Conservation (phyloP, 805 yeast genomes). For the Sungouiozyma intestinalis region DNA sequence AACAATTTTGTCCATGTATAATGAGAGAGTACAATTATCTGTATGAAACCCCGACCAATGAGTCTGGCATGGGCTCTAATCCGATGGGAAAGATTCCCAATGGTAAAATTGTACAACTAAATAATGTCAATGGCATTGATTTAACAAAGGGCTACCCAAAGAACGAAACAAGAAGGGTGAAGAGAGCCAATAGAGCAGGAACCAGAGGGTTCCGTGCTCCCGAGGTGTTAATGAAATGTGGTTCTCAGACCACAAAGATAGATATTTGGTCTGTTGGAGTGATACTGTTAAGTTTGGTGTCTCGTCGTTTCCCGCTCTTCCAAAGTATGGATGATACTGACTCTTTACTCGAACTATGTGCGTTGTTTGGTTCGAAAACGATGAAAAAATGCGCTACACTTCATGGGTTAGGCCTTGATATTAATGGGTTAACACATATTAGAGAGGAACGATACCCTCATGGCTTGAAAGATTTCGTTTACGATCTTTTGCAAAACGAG, state of each 20-base stretch:
- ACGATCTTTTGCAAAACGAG: conserved; percentile 21
- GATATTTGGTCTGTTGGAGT: conserved; percentile 94
- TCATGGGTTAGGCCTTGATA: conserved; percentile 83
- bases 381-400: conserved; percentile 68
- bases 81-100: conserved; percentile 24
- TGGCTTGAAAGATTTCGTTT: conserved; percentile 25
- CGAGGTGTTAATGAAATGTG: conserved; percentile 79
- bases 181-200: conserved; percentile 95
- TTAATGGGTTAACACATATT: conserved; percentile 40
- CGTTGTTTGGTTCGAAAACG: conserved; percentile 64
- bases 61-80: not conserved
- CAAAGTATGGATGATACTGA: conserved; percentile 90
- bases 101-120: conserved; percentile 24
- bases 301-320: conserved; percentile 84
- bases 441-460: conserved; percentile 30
- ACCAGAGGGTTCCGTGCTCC: conserved; percentile 94
- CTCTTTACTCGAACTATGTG: conserved; percentile 75
- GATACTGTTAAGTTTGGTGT: conserved; percentile 63
- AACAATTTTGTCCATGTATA: conserved; percentile 47
- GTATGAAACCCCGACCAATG: not conserved
- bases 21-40: conserved; percentile 23
- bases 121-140: conserved; percentile 29
- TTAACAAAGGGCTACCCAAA: conserved; percentile 64
- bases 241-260: conserved; percentile 68
- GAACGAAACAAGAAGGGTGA: conserved; percentile 76